Conservation (phyloP, 441 rosid genomes). For the Pelargonium australe region DNA sequence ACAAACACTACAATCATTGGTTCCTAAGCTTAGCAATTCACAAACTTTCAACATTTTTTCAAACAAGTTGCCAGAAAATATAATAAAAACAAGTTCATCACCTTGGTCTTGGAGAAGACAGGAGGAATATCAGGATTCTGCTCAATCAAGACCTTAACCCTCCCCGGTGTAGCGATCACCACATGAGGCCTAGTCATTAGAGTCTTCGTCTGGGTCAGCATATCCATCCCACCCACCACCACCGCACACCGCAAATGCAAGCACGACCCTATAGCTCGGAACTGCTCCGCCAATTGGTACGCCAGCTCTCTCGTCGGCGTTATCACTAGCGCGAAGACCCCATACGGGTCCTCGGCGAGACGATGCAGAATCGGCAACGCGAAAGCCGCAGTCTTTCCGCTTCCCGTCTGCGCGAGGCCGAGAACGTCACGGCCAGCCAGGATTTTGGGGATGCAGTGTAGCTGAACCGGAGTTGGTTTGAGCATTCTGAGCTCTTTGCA, state of each 20-base stretch:
- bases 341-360: conserved; percentile 71
- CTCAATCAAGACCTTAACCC: conserved; percentile 70
- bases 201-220: conserved; percentile 60
- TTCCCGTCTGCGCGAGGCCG: conserved; percentile 86
- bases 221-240: conserved; percentile 88
- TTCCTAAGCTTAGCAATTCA: background rate
- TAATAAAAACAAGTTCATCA: conserved; percentile 14
- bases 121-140: conserved; percentile 70
- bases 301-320: conserved; percentile 96
- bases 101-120: conserved; percentile 76
- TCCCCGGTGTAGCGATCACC: conserved; percentile 85
- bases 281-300: conserved; percentile 87
- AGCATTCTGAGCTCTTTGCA: conserved; percentile 84
- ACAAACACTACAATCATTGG: background rate
- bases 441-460: conserved; percentile 75
- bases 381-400: conserved; percentile 93
- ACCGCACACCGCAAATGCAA: conserved; percentile 71
- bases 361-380: conserved; percentile 79
- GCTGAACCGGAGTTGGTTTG: conserved; percentile 73
- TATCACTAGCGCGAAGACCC: conserved; percentile 68
- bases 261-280: conserved; percentile 72
- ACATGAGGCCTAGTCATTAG: conserved; percentile 71
- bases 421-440: conserved; percentile 66
- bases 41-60: background rate
- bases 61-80: background rate